Conservation (phyloP, 495 filamentous ascomycete species). For the Penicillium manginii region DNA sequence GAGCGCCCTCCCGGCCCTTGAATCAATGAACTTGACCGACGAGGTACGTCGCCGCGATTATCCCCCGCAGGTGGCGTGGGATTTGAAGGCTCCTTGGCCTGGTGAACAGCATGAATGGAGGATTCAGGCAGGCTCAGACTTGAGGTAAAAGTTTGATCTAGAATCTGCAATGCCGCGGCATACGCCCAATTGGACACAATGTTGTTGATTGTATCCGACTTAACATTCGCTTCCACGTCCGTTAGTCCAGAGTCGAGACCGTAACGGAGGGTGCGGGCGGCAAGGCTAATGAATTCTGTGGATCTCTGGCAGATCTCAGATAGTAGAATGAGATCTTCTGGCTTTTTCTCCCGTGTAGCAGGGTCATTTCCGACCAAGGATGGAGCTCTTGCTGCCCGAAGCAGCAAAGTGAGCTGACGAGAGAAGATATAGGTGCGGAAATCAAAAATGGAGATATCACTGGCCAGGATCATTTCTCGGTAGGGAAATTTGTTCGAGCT, state of each 20-base stretch:
- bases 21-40: slow-evolving; percentile 50
- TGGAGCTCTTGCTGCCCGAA: slow-evolving; percentile 75
- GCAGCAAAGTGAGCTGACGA: slow-evolving; percentile 79
- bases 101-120: slow-evolving; percentile 42
- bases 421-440: slow-evolving; percentile 95
- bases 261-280: slow-evolving; percentile 73
- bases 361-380: slow-evolving; percentile 32
- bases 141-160: slow-evolving; percentile 74
- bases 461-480: slow-evolving; percentile 90
- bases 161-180: slow-evolving; percentile 73
- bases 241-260: slow-evolving; percentile 59
- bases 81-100: slow-evolving; percentile 29
- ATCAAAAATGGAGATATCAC: slow-evolving; percentile 95
- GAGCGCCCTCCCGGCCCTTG: slow-evolving; percentile 25
- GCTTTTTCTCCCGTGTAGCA: slow-evolving; percentile 47
- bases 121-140: slow-evolving; percentile 67
- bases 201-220: slow-evolving; percentile 70
- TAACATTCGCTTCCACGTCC: slow-evolving; percentile 38
- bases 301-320: slow-evolving; percentile 80
- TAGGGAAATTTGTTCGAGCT: slow-evolving; percentile 79
- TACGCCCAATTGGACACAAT: slow-evolving; percentile 85
- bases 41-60: slow-evolving; percentile 48
- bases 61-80: slow-evolving; percentile 33
- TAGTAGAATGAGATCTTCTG: slow-evolving; percentile 75
- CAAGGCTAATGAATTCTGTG: slow-evolving; percentile 77